Evolutionary conservation across 163 green algal genomes (phyloP).

Genomic region (Volvox carteri): DNA sequence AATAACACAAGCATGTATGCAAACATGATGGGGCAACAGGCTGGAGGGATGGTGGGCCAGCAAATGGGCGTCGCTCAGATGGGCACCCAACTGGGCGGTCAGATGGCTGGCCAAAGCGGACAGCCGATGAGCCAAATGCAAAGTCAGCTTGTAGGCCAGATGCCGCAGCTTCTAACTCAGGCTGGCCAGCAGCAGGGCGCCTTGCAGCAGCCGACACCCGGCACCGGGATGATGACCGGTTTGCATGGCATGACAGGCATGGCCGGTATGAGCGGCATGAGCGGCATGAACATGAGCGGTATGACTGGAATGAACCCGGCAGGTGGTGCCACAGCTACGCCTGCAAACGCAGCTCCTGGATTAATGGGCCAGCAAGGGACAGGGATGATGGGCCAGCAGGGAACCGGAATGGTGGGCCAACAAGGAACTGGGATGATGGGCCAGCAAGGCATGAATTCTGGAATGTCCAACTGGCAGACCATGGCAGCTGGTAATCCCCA

Average conservation of each 20-base stretch:
- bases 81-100: conserved; percentile 14
- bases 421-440: conserved; percentile 1
- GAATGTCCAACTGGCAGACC: conserved; percentile 19
- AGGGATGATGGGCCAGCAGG: not conserved
- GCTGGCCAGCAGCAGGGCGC: not conserved
- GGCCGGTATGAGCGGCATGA: conserved; percentile 16
- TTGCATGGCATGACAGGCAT: conserved; percentile 19
- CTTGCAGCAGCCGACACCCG: not conserved
- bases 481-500: not conserved
- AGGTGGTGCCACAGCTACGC: not conserved
- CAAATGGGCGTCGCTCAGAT: conserved; percentile 39
- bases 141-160: not conserved
- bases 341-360: not conserved
- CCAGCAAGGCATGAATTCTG: not conserved
- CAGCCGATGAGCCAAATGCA: not conserved
- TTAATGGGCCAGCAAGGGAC: not conserved
- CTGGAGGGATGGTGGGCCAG: not conserved
- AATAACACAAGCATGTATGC: conserved; percentile 21
- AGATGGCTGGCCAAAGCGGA: conserved; percentile 15
- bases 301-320: not conserved
- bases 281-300: not conserved
- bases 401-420: not conserved
- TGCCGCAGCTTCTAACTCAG: conserved; percentile 15
- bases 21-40: conserved; percentile 42
- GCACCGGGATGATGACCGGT: not conserved